Conservation (phyloP, 140 eudicot species). For the Senecio squalidus region DNA sequence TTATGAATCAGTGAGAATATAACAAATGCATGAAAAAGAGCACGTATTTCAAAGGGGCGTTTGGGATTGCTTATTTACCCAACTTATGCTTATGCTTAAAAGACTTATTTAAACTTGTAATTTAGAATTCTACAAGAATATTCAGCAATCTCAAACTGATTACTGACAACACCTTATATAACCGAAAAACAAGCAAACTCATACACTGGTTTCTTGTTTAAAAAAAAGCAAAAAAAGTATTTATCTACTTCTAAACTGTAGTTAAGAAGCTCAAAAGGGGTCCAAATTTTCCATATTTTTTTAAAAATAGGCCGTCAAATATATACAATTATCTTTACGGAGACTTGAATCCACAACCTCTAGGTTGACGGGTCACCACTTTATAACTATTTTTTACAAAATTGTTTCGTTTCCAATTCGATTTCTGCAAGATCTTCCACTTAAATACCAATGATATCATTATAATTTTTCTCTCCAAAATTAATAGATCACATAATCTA, state of each 20-base stretch:
- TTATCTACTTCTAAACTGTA: not conserved
- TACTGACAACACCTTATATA: too few species aligned
- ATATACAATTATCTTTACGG: too few species aligned
- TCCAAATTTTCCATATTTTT: not conserved
- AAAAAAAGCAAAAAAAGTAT: too few species aligned
- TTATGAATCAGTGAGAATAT: not conserved
- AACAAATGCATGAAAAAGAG: not conserved
- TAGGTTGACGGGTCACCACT: too few species aligned
- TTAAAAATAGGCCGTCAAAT: not conserved
- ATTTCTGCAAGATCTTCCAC: constrained; percentile 6
- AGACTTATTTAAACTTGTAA: too few species aligned
- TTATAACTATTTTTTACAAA: not conserved
- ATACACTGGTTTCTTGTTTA: too few species aligned
- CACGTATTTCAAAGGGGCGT: not conserved
- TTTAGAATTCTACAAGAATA: too few species aligned
- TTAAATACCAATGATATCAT: constrained; percentile 1
- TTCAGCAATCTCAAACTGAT: too few species aligned
- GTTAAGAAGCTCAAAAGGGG: not conserved
- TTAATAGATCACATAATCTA: not conserved
- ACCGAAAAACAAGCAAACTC: too few species aligned
- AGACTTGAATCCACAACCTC: too few species aligned
- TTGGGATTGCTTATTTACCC: too few species aligned
- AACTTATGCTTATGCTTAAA: too few species aligned
- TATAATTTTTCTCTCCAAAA: not conserved
- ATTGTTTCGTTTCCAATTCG: not conserved